phyloP scores from a whole-genome alignment of 345 rosid genomes.

The Nephelium lappaceum region DNA sequence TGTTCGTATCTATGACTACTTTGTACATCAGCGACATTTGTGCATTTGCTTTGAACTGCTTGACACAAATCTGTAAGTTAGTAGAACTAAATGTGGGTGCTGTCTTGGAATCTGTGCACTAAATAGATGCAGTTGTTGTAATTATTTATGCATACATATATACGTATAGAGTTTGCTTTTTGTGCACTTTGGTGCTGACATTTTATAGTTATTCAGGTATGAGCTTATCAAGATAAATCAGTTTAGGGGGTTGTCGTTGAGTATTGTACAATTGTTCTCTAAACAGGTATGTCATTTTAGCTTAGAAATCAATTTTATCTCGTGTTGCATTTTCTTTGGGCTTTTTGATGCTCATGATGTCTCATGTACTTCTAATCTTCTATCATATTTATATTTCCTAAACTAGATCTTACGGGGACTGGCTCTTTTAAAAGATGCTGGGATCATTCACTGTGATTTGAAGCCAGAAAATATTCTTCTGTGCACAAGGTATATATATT shows the following conservation, averaged over 20 bases:
- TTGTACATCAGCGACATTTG: slow-evolving; percentile 78
- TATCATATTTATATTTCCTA: slow-evolving; percentile 13
- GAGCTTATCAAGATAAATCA: slow-evolving; percentile 98
- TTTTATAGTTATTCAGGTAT: slow-evolving; percentile 58
- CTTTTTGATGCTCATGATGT: slow-evolving; percentile 17
- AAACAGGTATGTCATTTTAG: slow-evolving; percentile 68
- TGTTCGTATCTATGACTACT: slow-evolving; percentile 95
- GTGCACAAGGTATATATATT: slow-evolving; percentile 72
- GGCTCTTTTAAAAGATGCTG: slow-evolving; percentile 92
- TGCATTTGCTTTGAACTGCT: slow-evolving; percentile 98
- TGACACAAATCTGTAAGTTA: slow-evolving; percentile 91
- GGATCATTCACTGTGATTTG: slow-evolving; percentile 96
- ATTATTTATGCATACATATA: slow-evolving; percentile 2
- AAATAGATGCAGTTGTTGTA: slow-evolving; percentile 11
- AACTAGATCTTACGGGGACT: slow-evolving; percentile 83
- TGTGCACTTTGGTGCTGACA: slow-evolving; percentile 29
- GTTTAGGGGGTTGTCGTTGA: slow-evolving; percentile 90
- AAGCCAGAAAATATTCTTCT: slow-evolving; percentile 99
- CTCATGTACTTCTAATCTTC: slow-evolving; percentile 7
- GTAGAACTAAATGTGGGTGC: slow-evolving; percentile 2
- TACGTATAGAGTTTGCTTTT: slow-evolving; percentile 7
- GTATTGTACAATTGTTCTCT: slow-evolving; percentile 94
- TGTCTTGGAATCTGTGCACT: slow-evolving; percentile 14
- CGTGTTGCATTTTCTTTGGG: slow-evolving; percentile 12
- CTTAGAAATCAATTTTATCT: slow-evolving; percentile 16